Conservation (phyloP, 164 flowering plant species). For the Vitis rupestris region DNA sequence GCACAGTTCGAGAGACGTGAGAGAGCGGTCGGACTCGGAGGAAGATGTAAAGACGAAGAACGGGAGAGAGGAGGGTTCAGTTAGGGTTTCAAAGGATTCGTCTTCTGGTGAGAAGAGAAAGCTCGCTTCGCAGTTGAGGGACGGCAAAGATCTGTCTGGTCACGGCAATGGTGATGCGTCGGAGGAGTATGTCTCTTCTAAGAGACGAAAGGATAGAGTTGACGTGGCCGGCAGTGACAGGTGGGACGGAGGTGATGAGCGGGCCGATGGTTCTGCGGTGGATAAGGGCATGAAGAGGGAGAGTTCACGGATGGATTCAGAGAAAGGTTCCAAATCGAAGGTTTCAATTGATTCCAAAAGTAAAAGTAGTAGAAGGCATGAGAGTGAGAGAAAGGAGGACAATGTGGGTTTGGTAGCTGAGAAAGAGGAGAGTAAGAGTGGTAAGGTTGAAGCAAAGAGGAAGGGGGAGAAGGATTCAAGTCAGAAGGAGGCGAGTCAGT, state of each 20-base stretch:
- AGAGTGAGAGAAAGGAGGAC: conserved; percentile 39
- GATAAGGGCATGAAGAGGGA: conserved; percentile 26
- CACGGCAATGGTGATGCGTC: conserved; percentile 20
- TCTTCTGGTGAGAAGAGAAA: conserved; percentile 42
- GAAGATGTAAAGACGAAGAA: conserved; percentile 27
- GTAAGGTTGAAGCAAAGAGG: conserved; percentile 40
- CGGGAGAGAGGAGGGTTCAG: conserved; percentile 18
- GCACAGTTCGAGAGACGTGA: conserved; percentile 42
- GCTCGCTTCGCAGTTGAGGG: conserved; percentile 20
- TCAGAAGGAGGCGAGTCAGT: conserved; percentile 38
- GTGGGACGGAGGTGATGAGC: conserved; percentile 34
- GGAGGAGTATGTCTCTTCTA: conserved; percentile 34
- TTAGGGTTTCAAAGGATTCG: conserved; percentile 31
- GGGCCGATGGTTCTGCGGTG: conserved; percentile 15
- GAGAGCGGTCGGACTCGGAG: conserved; percentile 37
- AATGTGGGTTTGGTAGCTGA: conserved; percentile 15
- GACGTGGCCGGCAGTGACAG: conserved; percentile 17
- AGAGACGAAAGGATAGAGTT: conserved; percentile 31
- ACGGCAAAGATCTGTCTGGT: not conserved
- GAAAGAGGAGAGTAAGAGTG: conserved; percentile 35
- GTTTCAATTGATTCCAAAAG: conserved; percentile 40
- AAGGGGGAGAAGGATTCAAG: conserved; percentile 44
- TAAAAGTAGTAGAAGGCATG: conserved; percentile 42
- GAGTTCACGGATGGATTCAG: conserved; percentile 22
- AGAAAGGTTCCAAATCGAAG: conserved; percentile 26